phyloP scores from a whole-genome alignment of 2,329 filamentous ascomycete genomes.

The Arthroderma sp. region DNA sequence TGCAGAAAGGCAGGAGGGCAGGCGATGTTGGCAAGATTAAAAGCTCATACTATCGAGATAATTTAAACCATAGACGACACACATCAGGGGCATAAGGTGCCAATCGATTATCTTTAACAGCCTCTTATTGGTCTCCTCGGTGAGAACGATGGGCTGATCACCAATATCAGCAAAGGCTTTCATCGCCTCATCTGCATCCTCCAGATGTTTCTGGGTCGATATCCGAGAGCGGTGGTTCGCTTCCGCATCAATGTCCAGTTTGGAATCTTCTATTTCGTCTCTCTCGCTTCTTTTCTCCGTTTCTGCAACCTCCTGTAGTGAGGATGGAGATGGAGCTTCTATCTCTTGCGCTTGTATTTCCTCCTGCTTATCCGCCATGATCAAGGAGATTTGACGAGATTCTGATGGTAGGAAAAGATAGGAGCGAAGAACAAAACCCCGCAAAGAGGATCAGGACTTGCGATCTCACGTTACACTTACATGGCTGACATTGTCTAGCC shows the following conservation, averaged over 20 bases:
- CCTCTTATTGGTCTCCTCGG: constrained; percentile 44
- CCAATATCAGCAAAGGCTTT: constrained; percentile 39
- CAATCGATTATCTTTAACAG: constrained; percentile 49
- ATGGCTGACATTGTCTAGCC: too few species aligned
- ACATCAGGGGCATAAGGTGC: constrained; percentile 49
- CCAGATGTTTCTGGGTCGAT: constrained; percentile 27
- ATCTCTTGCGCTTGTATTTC: too few species aligned
- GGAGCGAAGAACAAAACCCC: too few species aligned
- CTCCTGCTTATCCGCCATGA: too few species aligned
- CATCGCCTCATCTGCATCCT: constrained; percentile 49
- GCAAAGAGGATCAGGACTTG: too few species aligned
- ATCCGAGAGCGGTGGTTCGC: background rate
- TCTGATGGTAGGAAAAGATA: too few species aligned
- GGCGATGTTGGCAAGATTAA: background rate
- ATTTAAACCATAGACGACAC: constrained; percentile 45
- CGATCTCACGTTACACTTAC: too few species aligned
- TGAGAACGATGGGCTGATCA: constrained; percentile 41
- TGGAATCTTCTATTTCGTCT: background rate
- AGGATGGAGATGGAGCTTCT: too few species aligned
- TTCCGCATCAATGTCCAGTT: background rate
- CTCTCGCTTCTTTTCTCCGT: background rate
- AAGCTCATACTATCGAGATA: constrained; percentile 37
- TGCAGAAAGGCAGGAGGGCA: background rate
- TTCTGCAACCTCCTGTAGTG: background rate
- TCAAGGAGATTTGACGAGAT: too few species aligned